Evolutionary conservation across 192 early-diverging fungal genomes (phyloP), one percentile per base, ranked within the genome.

Genomic region (Backusella psychrophila): DNA sequence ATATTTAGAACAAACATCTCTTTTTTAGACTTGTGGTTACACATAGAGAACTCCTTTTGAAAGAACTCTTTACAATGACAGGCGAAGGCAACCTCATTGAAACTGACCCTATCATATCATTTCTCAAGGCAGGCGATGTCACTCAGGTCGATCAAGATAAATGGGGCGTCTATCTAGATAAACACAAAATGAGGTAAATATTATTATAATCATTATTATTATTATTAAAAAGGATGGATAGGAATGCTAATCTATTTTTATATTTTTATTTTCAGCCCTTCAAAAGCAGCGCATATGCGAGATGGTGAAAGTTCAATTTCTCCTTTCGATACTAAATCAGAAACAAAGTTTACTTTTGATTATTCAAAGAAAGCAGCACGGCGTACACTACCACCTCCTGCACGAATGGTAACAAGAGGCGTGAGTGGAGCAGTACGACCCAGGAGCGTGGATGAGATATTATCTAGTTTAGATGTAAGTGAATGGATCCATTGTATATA

Each of bases 341-440:
- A 46, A 8, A 23, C 35, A 72, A 33, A 38, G 29, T 38, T 29
- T 26, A 74, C 72, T 36, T 82, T 80, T 29, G 79, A 80, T 21
- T 80, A 84, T 31, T 83, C 85, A 23, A 85, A 81, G 6, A 82
- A 81, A 53, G 77, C 77, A 29, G 65, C 73, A 17, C 84, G 87
- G 65, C 81, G 83, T 21, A 73, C 80, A 44, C 66, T 83, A 11
- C 88, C 88, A 31, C 87, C 87, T 12, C 84, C 85, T 26, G 88
- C 84, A 56, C 80, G 87, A 14, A 90, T 90, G 88, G 81, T 90
- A 35, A 90, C 88, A 1, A 81, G 88, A 0, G 87, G 86, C 12
- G 87, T 85, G 6, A 90, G 88, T 77, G 88, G 88, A 35, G 88
- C 88, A 26, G 85, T 90, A 70, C 77, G 84, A 19, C 87, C 82